Conservation (phyloP, 805 yeast species). For the Lachancea thermotolerans region DNA sequence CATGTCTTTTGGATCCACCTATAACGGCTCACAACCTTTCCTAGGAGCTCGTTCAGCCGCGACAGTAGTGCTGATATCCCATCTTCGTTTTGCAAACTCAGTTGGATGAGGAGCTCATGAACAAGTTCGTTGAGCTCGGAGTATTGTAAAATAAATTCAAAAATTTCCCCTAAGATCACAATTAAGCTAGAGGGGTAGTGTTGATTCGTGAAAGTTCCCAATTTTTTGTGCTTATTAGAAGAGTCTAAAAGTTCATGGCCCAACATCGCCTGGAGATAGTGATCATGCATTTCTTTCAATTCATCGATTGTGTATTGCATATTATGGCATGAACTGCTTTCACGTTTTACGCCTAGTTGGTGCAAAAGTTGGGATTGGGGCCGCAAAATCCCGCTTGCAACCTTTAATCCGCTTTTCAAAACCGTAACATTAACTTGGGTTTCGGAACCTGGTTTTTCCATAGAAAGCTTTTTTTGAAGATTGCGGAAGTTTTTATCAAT, state of each 20-base stretch:
- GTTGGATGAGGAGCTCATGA: constrained; percentile 30
- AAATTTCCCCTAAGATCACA: constrained; percentile 31
- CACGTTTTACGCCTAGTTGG: neutral
- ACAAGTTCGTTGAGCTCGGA: constrained; percentile 34
- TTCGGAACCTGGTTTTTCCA: constrained; percentile 24
- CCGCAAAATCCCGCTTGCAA: constrained; percentile 25
- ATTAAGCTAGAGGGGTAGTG: constrained; percentile 39
- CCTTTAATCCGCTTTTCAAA: constrained; percentile 22
- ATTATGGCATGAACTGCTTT: constrained; percentile 3
- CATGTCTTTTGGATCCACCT: constrained; percentile 39
- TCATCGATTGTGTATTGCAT: constrained; percentile 45
- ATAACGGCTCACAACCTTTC: constrained; percentile 37
- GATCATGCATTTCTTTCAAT: constrained; percentile 34
- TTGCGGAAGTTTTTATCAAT: constrained; percentile 27
- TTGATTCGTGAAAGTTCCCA: constrained; percentile 35
- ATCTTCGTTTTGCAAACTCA: constrained; percentile 22
- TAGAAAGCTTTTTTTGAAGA: constrained; percentile 29
- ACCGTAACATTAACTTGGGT: constrained; percentile 31
- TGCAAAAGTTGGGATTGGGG: constrained; percentile 20
- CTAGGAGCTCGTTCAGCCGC: constrained; percentile 35
- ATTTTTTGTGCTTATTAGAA: constrained; percentile 15
- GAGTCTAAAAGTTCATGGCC: constrained; percentile 22
- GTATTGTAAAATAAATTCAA: constrained; percentile 35
- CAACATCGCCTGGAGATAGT: constrained; percentile 25
- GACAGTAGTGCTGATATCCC: constrained; percentile 21